Evolutionary conservation across 805 yeast species (phyloP).

Genomic region (Starmerella floricola): DNA sequence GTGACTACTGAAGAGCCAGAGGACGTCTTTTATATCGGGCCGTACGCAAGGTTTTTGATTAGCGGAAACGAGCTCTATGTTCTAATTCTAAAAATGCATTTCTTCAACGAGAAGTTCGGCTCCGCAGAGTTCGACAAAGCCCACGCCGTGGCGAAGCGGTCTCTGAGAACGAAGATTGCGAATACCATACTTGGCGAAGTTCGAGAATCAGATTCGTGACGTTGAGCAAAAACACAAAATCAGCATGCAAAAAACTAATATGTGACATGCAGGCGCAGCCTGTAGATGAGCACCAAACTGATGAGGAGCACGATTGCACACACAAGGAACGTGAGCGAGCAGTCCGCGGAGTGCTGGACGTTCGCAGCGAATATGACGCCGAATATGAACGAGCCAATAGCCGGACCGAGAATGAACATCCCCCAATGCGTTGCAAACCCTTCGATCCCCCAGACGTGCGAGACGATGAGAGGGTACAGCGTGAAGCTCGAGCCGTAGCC

Average conservation of each 20-base stretch:
- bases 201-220: too few species aligned
- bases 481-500: conserved; percentile 80
- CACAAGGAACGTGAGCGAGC: conserved; percentile 11
- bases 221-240: not conserved
- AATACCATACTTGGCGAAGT: not conserved
- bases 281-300: conserved; percentile 9
- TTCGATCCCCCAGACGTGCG: conserved; percentile 77
- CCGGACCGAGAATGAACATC: conserved; percentile 76
- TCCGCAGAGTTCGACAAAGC: not conserved
- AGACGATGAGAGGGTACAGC: conserved; percentile 69
- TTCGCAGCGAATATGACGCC: conserved; percentile 58
- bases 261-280: conserved; percentile 4
- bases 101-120: not conserved
- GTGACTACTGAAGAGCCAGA: not conserved
- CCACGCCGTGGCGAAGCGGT: not conserved
- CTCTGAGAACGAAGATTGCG: not conserved
- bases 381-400: conserved; percentile 58
- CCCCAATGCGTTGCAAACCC: conserved; percentile 92
- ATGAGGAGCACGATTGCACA: conserved; percentile 13
- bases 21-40: conserved; percentile 6
- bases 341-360: conserved; percentile 34
- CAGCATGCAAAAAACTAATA: not conserved
- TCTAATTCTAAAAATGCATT: conserved; percentile 4
- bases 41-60: conserved; percentile 2
- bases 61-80: not conserved